Percentiles rank a stretch among this genome's conserved stretches.
Conservation (phyloP, 331 rosid genomes). For the Pyrus hybrid region DNA sequence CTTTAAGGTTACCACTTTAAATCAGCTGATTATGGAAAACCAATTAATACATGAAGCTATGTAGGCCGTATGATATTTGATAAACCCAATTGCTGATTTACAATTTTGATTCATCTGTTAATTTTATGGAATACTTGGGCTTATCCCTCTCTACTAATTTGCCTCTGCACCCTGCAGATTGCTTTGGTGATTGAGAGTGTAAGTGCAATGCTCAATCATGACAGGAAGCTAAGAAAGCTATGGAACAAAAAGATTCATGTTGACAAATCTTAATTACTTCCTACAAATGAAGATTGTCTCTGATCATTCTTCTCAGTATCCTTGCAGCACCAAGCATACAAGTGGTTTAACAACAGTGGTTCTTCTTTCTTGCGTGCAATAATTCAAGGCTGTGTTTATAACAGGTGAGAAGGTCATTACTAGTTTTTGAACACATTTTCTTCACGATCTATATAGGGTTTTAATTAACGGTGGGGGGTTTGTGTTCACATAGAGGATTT, state of each 20-base stretch:
- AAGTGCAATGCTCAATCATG: slow-evolving; percentile 82
- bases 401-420: not conserved
- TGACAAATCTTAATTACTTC: slow-evolving; percentile 32
- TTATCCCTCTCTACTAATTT: not conserved
- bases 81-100: not conserved
- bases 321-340: slow-evolving; percentile 2
- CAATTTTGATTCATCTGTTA: not conserved
- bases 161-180: slow-evolving; percentile 39
- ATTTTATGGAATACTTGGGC: not conserved
- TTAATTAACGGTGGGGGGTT: not conserved
- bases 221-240: slow-evolving; percentile 58
- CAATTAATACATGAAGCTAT: not conserved
- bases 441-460: not conserved
- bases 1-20: too few species aligned
- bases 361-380: not conserved
- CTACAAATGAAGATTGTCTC: not conserved
- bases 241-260: slow-evolving; percentile 33
- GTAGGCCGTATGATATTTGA: not conserved
- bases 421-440: not conserved
- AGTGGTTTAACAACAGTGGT: not conserved
- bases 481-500: not conserved
- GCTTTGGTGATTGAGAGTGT: slow-evolving; percentile 80
- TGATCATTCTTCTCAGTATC: not conserved
- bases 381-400: not conserved
- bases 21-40: too few species aligned